A percentile compares a stretch with the other conserved stretches of the same genome.
Evolutionary conservation across 768 basidiomycete species (phyloP).

Genomic region (Obba rivulosa): DNA sequence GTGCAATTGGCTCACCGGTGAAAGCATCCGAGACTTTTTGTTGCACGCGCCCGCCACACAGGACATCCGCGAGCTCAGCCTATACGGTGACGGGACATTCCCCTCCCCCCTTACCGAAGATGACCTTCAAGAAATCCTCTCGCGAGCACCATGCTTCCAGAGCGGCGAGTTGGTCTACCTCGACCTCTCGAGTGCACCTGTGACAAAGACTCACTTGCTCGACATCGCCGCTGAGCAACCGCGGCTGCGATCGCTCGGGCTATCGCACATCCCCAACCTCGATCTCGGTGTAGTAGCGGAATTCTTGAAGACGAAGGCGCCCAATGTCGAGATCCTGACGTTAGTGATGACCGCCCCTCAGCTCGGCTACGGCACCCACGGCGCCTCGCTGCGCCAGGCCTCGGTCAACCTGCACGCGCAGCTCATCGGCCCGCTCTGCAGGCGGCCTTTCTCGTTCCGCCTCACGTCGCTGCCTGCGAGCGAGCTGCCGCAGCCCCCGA

Average conservation of each 20-base stretch:
- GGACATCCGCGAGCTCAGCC: slow-evolving; percentile 69
- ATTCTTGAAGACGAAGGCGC: slow-evolving; percentile 65
- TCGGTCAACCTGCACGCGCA: slow-evolving; percentile 72
- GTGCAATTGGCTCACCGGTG: slow-evolving; percentile 78
- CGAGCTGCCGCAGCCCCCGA: slow-evolving; percentile 40
- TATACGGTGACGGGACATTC: slow-evolving; percentile 88
- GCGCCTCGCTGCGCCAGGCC: slow-evolving; percentile 54
- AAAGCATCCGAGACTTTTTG: slow-evolving; percentile 71
- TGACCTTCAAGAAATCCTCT: slow-evolving; percentile 64
- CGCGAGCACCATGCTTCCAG: slow-evolving; percentile 72
- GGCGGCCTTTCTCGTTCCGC: slow-evolving; percentile 69
- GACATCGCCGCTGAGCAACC: slow-evolving; percentile 58
- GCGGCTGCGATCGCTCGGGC: slow-evolving; percentile 78
- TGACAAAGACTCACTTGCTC: slow-evolving; percentile 51
- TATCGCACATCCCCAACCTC: slow-evolving; percentile 79
- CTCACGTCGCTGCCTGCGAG: slow-evolving; percentile 25
- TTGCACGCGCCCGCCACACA: slow-evolving; percentile 58
- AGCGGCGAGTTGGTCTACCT: slow-evolving; percentile 76
- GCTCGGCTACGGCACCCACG: slow-evolving; percentile 46
- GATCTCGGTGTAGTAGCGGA: slow-evolving; percentile 57
- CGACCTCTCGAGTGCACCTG: slow-evolving; percentile 80
- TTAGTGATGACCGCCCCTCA: slow-evolving; percentile 73
- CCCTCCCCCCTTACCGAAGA: slow-evolving; percentile 61
- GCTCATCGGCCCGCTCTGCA: slow-evolving; percentile 76
- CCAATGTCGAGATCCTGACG: slow-evolving; percentile 82